Evolutionary conservation across 331 rosid genomes (phyloP).

Genomic region (Spiraea crenata): DNA sequence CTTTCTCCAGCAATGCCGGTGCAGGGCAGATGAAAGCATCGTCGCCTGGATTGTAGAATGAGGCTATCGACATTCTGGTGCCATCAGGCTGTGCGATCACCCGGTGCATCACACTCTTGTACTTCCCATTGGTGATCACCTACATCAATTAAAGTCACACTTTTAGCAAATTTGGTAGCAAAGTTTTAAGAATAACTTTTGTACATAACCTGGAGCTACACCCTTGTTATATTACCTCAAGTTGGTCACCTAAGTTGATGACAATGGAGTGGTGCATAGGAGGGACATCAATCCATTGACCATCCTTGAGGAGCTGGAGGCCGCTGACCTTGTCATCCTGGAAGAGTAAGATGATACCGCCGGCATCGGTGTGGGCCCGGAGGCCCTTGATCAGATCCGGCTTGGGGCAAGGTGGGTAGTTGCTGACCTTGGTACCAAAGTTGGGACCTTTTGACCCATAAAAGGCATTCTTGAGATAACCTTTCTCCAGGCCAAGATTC

Average conservation of each 20-base stretch:
- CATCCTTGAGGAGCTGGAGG: constrained; percentile 90
- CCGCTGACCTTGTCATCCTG: constrained; percentile 98
- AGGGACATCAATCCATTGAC: constrained; percentile 85
- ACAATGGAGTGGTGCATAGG: constrained; percentile 97
- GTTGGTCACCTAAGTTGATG: constrained; percentile 93
- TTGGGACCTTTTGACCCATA: constrained; percentile 85
- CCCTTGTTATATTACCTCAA: constrained; percentile 53
- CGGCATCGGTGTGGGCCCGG: constrained; percentile 96
- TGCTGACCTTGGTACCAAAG: constrained; percentile 92
- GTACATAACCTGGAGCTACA: too few relatives aligned
- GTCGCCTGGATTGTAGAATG: constrained; percentile 89
- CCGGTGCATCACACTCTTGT: constrained; percentile 83
- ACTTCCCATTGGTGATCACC: constrained; percentile 93
- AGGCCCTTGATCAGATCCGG: constrained; percentile 94
- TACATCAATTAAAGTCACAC: background rate
- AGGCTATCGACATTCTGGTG: constrained; percentile 85
- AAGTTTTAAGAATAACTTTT: too few relatives aligned
- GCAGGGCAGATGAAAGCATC: constrained; percentile 90
- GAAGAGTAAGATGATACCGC: constrained; percentile 86
- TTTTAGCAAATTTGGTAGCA: background rate
- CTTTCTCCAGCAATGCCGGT: constrained; percentile 55
- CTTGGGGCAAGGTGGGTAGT: constrained; percentile 93
- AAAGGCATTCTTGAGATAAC: constrained; percentile 72
- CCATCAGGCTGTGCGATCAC: constrained; percentile 78
- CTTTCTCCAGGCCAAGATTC: constrained; percentile 86